phyloP scores from a whole-genome alignment of 1,139 yeast species.

The Meyerozyma sp. region DNA sequence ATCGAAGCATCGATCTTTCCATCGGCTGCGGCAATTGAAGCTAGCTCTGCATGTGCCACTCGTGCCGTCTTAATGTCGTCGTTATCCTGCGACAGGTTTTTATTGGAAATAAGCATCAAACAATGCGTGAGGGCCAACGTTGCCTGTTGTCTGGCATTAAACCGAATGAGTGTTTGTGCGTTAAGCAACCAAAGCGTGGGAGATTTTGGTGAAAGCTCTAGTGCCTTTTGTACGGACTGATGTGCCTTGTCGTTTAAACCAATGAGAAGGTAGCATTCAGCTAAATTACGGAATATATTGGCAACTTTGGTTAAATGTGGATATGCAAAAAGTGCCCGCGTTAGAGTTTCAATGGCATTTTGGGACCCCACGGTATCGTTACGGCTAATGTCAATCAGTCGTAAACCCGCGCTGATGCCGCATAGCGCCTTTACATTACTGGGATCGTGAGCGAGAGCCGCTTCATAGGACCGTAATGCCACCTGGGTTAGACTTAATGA shows the following conservation, averaged over 20 bases:
- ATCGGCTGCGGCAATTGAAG: slow-evolving; percentile 48
- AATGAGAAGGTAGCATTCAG: slow-evolving; percentile 43
- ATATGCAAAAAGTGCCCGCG: slow-evolving; percentile 29
- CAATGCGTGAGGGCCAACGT: slow-evolving; percentile 41
- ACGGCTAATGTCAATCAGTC: slow-evolving; percentile 30
- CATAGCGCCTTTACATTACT: slow-evolving; percentile 35
- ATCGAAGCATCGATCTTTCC: slow-evolving; percentile 44
- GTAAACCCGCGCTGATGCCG: slow-evolving; percentile 36
- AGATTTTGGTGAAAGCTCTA: slow-evolving; percentile 36
- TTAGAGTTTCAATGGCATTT: slow-evolving; percentile 38
- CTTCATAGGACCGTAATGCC: slow-evolving; percentile 43
- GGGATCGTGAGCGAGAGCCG: slow-evolving; percentile 42
- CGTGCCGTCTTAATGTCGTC: slow-evolving; percentile 43
- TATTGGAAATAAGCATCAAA: slow-evolving; percentile 33
- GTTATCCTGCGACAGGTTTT: slow-evolving; percentile 17
- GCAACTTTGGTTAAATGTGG: slow-evolving; percentile 30
- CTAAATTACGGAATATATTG: slow-evolving; percentile 39
- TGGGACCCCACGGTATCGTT: slow-evolving; percentile 40
- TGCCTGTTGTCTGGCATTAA: slow-evolving; percentile 40
- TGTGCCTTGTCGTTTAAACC: slow-evolving; percentile 50
- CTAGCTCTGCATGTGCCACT: slow-evolving; percentile 49
- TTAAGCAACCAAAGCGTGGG: slow-evolving; percentile 41
- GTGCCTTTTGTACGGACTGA: slow-evolving; percentile 40
- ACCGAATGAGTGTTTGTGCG: slow-evolving; percentile 42
- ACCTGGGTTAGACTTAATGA: slow-evolving; percentile 33